A percentile compares a stretch with the other conserved stretches of the same genome.
These are phyloP conservation scores for Aspergillus arachidicola DNA, from an alignment of 2,329 filamentous ascomycete genomes.

Conservation along the genomic window DNA sequence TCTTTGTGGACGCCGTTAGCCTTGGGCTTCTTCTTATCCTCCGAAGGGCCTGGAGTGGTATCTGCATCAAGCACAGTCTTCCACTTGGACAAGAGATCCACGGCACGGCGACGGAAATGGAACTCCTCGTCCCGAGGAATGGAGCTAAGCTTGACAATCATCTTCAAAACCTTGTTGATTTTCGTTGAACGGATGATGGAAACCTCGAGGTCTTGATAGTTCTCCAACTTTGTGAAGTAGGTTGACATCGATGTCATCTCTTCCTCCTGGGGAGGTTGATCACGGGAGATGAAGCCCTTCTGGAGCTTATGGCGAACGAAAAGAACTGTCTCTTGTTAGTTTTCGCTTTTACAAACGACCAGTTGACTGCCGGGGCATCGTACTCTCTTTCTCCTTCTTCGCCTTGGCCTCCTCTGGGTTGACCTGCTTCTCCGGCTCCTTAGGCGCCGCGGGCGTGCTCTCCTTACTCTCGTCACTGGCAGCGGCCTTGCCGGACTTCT, in stretches of 20 bases:
- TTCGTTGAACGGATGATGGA: conserved; percentile 88
- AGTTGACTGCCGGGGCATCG: conserved; percentile 16
- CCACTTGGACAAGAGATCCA: conserved; percentile 83
- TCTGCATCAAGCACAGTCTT: conserved; percentile 75
- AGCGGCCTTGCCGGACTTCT: conserved; percentile 61
- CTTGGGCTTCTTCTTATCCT: conserved; percentile 44
- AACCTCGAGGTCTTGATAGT: conserved; percentile 77
- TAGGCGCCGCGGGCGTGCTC: conserved; percentile 57
- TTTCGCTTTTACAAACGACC: not conserved
- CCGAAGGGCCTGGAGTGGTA: conserved; percentile 43
- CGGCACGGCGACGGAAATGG: conserved; percentile 82
- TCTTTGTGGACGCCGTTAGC: conserved; percentile 47
- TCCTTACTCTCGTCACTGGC: conserved; percentile 62
- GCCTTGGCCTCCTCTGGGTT: conserved; percentile 58
- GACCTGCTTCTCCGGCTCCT: conserved; percentile 55
- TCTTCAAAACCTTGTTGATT: conserved; percentile 98
- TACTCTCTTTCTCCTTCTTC: conserved; percentile 62
- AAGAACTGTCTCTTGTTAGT: conserved; percentile 60
- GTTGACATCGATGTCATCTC: conserved; percentile 51
- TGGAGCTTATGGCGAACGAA: conserved; percentile 94
- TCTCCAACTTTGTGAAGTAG: conserved; percentile 72
- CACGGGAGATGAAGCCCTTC: conserved; percentile 85
- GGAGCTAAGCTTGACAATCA: conserved; percentile 80
- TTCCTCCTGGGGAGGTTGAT: conserved; percentile 81
- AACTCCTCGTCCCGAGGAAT: conserved; percentile 90